Base-by-base conservation (phyloP, 2,329 filamentous ascomycete genomes). In the Xylariomycetidae sp. region DNA sequence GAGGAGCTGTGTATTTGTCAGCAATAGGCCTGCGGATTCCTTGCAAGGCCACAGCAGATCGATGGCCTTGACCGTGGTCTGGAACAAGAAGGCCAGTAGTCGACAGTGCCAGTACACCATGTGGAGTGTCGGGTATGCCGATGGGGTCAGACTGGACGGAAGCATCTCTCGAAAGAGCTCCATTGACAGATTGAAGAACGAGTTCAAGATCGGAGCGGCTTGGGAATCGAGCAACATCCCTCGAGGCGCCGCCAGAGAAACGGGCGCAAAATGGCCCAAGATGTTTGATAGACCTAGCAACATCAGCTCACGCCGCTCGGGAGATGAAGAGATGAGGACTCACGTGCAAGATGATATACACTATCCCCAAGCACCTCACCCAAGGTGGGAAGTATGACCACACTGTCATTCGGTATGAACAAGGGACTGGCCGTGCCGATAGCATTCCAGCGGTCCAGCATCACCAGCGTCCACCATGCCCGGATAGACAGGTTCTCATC, bases 371-470 rank as follows among this genome's bases (percentile, higher is more conserved):
- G 60, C 6, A 82, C 54, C 12, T 61, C 57, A 39, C 72, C 69
- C 37, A 87, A 68, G 29, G 76, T 75, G 1, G 72, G 68, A 5
- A 73, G 62, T 16, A 82, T 60, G 10, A 82, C 70, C 6, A 79
- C 68, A 32, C 68, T 75, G 39, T 73, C 69, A 44, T 82, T 74
- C 2, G 74, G 74, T 37, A 87, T 76, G 37, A 79, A 65, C 10
- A 76, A 48, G 4, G 79, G 76, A 40, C 70, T 76, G 10, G 74
- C 76, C 4, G 73, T 80, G 15, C 76, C 78, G n/a, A 77, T 70
- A 4, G 82, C 78, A 51, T 85, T 76, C 79, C 80, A 87, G 12
- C 81, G 72, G 49, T 87, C 82, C 42, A 87, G 70, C 42, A 82
- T 69, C 28, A 85, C 72, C 20, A 87, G 61, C 10, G 76, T 74